These are phyloP conservation scores for Trebouxia sp. DNA, from an alignment of 139 green algal genomes.

Conservation along the genomic window DNA sequence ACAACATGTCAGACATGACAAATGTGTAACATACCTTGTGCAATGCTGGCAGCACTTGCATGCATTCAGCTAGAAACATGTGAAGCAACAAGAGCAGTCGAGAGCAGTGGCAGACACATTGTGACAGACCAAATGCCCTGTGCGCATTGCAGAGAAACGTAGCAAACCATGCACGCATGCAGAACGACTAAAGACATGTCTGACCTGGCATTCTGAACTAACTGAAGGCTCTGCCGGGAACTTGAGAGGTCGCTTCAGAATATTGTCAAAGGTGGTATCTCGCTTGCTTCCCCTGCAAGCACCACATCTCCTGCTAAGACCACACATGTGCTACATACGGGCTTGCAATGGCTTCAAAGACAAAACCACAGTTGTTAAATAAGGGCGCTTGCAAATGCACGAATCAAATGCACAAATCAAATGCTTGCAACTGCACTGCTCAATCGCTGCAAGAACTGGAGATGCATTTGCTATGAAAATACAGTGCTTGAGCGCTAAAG, in stretches of 20 bases:
- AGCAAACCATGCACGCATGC: too few species aligned
- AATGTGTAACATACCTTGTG: neutral
- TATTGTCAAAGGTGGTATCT: slow-evolving; percentile 94
- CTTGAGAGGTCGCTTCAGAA: slow-evolving; percentile 82
- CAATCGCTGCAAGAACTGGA: too few species aligned
- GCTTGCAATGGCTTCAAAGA: neutral
- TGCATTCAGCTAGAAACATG: too few species aligned
- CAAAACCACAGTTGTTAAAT: neutral
- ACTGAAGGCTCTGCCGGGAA: slow-evolving; percentile 76
- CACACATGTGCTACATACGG: neutral
- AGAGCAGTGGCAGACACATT: too few species aligned
- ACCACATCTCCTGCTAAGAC: neutral
- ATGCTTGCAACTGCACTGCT: too few species aligned
- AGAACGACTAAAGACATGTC: too few species aligned
- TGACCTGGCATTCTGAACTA: slow-evolving; percentile 36
- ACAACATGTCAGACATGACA: neutral
- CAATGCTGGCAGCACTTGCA: too few species aligned
- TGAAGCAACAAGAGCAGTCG: too few species aligned
- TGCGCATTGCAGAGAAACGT: neutral
- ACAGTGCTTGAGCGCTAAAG: too few species aligned
- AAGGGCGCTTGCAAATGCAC: neutral
- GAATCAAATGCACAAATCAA: too few species aligned
- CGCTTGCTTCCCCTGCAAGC: slow-evolving; percentile 48
- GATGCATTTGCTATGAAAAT: too few species aligned
- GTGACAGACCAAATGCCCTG: too few species aligned